These are phyloP conservation scores for Pichia thaimueangensis DNA, from an alignment of 805 yeast genomes.

Conservation along the genomic window DNA sequence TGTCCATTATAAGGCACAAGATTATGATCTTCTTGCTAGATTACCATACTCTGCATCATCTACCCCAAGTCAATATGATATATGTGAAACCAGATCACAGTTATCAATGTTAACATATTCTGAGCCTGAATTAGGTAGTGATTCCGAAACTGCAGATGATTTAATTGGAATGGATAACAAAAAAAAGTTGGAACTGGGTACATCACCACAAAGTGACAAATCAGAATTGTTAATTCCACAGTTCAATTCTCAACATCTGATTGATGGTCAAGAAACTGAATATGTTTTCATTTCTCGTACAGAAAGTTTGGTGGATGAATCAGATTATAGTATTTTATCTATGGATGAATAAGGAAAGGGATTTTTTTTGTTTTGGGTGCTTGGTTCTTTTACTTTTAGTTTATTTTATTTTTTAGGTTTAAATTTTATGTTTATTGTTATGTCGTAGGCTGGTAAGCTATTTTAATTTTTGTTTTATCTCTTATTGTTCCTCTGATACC, in stretches of 20 bases:
- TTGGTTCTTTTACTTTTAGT: neutral
- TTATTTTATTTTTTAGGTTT: neutral
- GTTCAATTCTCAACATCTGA: neutral
- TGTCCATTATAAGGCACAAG: conserved; percentile 5
- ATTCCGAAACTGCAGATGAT: neutral
- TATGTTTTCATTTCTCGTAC: conserved; percentile 5
- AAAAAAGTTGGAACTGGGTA: too few species aligned
- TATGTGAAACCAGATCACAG: too few species aligned
- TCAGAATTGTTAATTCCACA: neutral
- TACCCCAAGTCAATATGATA: neutral
- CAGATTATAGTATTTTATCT: conserved; percentile 8
- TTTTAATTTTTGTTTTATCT: too few species aligned
- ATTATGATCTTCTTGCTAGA: conserved; percentile 2
- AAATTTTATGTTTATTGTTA: too few species aligned
- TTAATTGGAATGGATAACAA: too few species aligned
- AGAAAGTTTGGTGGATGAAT: neutral
- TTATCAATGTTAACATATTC: too few species aligned
- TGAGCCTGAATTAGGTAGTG: neutral
- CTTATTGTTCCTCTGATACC: too few species aligned
- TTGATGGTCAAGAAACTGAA: conserved; percentile 5
- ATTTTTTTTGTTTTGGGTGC: neutral
- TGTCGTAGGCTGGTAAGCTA: too few species aligned
- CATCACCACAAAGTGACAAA: too few species aligned
- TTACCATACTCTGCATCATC: neutral
- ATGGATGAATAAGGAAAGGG: neutral